Base-by-base conservation (phyloP, 75 land plant genomes). In the Selaginella tamariscina region DNA sequence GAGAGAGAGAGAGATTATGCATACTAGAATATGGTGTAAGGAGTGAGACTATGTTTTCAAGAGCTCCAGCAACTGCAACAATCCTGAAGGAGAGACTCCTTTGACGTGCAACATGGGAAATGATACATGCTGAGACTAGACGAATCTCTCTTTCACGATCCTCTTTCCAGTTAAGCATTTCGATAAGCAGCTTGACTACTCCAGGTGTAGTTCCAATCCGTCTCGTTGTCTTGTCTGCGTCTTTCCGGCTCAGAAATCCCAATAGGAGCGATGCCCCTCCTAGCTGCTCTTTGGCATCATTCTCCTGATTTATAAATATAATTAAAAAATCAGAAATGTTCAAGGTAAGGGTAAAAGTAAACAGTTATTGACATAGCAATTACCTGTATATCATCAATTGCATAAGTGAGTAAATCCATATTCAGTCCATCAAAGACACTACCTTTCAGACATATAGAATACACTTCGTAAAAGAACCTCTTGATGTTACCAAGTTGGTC, bases 191-290 rank as follows among this genome's bases (percentile, higher is more conserved):
- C 62, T 59, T 21, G 2, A 59, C 21, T 8, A 59, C 62, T 0
- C 73, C 63, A 2, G 75, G 32, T 32, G 73, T 80, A 0, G 69
- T 73, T 0, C 94, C 95, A 49, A 92, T 84, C 71, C 82, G 81
- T 28, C 86, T 79, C 5, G 89, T 70, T 0, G 95, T 85, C 2
- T 81, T 84, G 27, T 65, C 71, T 2, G 82, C 68, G 27, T 66
- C 33, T 21, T 29, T 23, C 33, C 44, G 75, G 1, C 56, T 44
- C 0, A 77, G 60, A 33, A 86, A 85, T 24, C 67, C 66, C 28
- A 54, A 28, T n/a, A 92, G 78, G 30, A 86, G 70, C 23, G 78
- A 54, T 0, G 73, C 78, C 18, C 62, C 62, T 8, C 62, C 62
- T 2, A 59, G 26, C 21, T 59, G 62, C 26, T 59, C 62, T n/a